Base-by-base conservation (phyloP, 139 green algal genomes). In the Zygnema circumcarinatum region DNA sequence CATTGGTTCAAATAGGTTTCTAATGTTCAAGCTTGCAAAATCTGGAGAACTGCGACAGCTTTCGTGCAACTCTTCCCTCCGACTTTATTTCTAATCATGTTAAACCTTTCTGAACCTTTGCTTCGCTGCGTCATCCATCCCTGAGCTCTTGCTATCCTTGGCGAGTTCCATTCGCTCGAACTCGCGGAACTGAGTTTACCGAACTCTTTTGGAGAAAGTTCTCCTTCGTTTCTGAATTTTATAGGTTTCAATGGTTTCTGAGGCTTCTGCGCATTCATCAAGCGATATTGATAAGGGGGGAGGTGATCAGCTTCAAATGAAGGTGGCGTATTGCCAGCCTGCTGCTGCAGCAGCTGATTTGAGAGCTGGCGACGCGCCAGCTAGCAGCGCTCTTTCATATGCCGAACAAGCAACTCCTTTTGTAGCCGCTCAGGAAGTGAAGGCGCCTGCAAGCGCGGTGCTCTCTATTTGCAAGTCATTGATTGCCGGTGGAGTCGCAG, bases 401-500 rank as follows among this genome's bases (percentile, higher is more conserved):
- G 69, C 11, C 7, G 69, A 78, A 41, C 16, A 7, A 41, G 16
- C 7, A 20, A 41, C 7, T 7, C 69, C 69, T 41, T 52, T 78
- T 52, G 16, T 41, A 7, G 69, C 11, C 16, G 7, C 69, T 39
- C 11, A 78, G 16, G 69, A 78, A 78, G 36, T 78, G 11, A 78
- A 41, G 16, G 69, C 69, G 3, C 69, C 69, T n/a, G 36, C 35
- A 7, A 41, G 35, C 69, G 35, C 69, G 16, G 69, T 16, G 3
- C 35, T 78, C 16, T 39, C 69, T 39, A 78, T 78, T 16, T 78
- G 69, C 69, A 85, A 85, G 39, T 85, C 79, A 11, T 67, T 85
- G 41, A 11, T 85, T 38, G 80, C 80, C 21, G 80, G 80, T 36
- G 80, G 80, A 41, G 52, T 86, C 29, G 80, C 80, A 80, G 80